A percentile compares a stretch with the other conserved stretches of the same genome.
phyloP scores from a whole-genome alignment of 495 filamentous ascomycete genomes.

The Annulohypoxylon stygium region DNA sequence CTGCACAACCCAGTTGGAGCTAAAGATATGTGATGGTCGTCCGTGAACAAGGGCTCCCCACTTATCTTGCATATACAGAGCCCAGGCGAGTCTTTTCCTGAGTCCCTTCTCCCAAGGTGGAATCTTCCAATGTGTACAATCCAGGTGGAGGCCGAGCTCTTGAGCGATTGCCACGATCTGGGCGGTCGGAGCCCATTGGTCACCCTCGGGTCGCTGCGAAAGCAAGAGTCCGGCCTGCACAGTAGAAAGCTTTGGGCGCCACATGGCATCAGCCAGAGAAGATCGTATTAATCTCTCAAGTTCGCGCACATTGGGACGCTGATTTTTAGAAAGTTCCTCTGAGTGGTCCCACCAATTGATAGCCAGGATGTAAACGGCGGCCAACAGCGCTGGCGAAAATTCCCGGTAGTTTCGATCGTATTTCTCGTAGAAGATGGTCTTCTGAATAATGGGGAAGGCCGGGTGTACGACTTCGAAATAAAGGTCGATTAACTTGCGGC shows the following conservation, averaged over 20 bases:
- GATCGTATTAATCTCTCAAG: slow-evolving; percentile 83
- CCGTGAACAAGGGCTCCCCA: slow-evolving; percentile 91
- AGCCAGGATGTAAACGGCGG: slow-evolving; percentile 90
- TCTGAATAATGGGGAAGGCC: slow-evolving; percentile 89
- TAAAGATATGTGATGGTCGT: slow-evolving; percentile 84
- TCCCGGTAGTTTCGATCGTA: slow-evolving; percentile 80
- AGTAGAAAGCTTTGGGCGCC: slow-evolving; percentile 89
- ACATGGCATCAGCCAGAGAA: slow-evolving; percentile 80
- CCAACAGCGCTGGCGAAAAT: slow-evolving; percentile 85
- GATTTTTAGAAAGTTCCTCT: slow-evolving; percentile 70
- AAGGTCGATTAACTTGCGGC: slow-evolving; percentile 82
- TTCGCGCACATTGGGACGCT: slow-evolving; percentile 78
- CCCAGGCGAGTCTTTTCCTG: slow-evolving; percentile 88
- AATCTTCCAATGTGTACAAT: slow-evolving; percentile 89
- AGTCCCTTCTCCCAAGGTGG: slow-evolving; percentile 87
- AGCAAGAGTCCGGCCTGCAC: slow-evolving; percentile 92
- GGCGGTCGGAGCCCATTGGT: slow-evolving; percentile 87
- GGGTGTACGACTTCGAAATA: slow-evolving; percentile 93
- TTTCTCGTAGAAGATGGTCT: slow-evolving; percentile 87
- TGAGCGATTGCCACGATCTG: slow-evolving; percentile 85
- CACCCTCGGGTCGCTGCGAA: slow-evolving; percentile 87
- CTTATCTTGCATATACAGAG: slow-evolving; percentile 92
- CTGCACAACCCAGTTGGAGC: slow-evolving; percentile 85
- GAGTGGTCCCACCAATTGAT: slow-evolving; percentile 90
- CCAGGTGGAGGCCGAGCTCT: slow-evolving; percentile 87